Evolutionary conservation across 257 asterid species (phyloP), one percentile per base, ranked within the genome.

Genomic region (Perilla frutescens): DNA sequence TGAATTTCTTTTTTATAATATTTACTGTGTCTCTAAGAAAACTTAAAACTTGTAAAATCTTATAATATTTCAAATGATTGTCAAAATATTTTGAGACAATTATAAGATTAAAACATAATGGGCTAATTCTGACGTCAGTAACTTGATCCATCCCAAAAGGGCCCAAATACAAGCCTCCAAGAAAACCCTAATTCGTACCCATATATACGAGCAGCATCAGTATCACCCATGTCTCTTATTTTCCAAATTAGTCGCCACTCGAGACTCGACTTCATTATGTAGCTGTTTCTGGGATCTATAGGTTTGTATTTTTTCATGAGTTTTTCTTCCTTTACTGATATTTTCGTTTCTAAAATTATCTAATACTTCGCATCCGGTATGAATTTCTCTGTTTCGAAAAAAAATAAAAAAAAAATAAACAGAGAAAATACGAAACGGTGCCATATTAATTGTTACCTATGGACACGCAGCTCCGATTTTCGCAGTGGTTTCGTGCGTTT

Each of bases 391-490:
- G 83, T 59, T 74, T 81, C 26, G 26, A 20, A 20, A 20, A 20
- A 20, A 20, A 20, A 29, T 65, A 55, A 1, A 8, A 3, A 9
- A 10, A 51, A 34, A 44, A 45, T 44, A 41, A 20, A 55, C 86
- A 66, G 86, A 75, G 83, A 50, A 79, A 79, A 72, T 66, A 63
- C 77, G 77, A 31, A 80, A 43, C 13, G 86, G 84, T 87, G 96
- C 91, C 10, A 89, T 51, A 87, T 78, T 3, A 78, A 78, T 15
- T 10, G 72, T 84, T 64, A 77, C 90, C 62, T 82, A 80, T 86
- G 92, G 96, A 90, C 92, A 72, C 92, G 94, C 94, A 70, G 73
- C 66, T 78, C 88, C 44, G 36, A 49, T 70, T 62, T 10, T 80
- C 0, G 0, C 69, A 15, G 79, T 86, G 84, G 86, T 71, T 83